Percentiles rank a stretch among this genome's conserved stretches.
Conservation (phyloP, 2,329 filamentous ascomycete genomes). For the Colletotrichum spinosum region DNA sequence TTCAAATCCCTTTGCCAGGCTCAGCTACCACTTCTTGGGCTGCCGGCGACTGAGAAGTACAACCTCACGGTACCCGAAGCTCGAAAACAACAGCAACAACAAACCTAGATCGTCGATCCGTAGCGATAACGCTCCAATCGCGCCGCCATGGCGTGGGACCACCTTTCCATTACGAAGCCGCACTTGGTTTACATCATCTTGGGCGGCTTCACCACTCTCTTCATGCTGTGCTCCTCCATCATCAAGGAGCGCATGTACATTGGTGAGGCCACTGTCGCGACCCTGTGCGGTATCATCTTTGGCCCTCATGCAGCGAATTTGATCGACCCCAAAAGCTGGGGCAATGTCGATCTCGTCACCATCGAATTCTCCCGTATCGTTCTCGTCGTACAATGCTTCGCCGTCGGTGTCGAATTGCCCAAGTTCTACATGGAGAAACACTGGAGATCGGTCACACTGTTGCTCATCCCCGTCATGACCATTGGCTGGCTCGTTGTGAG, state of each 20-base stretch:
- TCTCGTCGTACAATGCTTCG: slow-evolving; percentile 92
- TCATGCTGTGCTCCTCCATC: slow-evolving; percentile 97
- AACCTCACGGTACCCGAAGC: slow-evolving; percentile 8
- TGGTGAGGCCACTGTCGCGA: slow-evolving; percentile 95
- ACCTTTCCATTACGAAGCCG: slow-evolving; percentile 88
- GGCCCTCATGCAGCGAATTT: slow-evolving; percentile 86
- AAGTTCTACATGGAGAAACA: slow-evolving; percentile 98
- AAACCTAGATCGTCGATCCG: neutral
- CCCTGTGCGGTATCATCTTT: slow-evolving; percentile 88
- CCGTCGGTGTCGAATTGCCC: slow-evolving; percentile 89
- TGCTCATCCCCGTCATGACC: slow-evolving; percentile 96
- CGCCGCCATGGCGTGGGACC: slow-evolving; percentile 78
- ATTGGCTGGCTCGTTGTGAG: slow-evolving; percentile 95
- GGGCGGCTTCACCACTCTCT: slow-evolving; percentile 95
- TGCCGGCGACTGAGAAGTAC: slow-evolving; percentile 25
- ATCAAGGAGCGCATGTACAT: slow-evolving; percentile 99
- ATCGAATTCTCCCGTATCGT: slow-evolving; percentile 92
- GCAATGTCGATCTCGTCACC: slow-evolving; percentile 86
- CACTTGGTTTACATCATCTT: slow-evolving; percentile 99
- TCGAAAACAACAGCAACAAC: slow-evolving; percentile 3
- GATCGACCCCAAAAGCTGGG: slow-evolving; percentile 82
- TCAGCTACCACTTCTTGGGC: slow-evolving; percentile 36
- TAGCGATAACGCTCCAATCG: slow-evolving; percentile 13
- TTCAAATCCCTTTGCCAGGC: slow-evolving; percentile 40
- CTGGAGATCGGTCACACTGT: slow-evolving; percentile 90